Percentiles rank a stretch among this genome's conserved stretches.
Conservation (phyloP, 169 alveolate species). For the Plasmodium inui region DNA sequence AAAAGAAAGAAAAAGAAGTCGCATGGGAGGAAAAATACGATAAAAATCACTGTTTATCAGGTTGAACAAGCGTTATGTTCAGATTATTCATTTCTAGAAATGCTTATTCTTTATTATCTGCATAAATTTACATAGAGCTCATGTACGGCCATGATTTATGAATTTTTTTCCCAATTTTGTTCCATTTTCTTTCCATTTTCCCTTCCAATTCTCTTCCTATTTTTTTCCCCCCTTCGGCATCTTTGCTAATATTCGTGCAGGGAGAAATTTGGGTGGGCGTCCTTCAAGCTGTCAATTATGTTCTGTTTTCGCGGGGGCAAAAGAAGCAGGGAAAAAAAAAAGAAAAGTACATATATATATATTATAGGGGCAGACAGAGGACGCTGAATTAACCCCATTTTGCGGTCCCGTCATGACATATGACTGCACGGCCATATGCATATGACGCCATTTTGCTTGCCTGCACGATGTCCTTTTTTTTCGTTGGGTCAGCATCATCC, state of each 20-base stretch:
- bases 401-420: background rate
- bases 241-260: conserved; percentile 36
- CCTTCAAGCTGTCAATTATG: conserved; percentile 38
- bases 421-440: background rate
- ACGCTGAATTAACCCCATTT: background rate
- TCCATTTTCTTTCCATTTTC: background rate
- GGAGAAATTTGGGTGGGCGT: conserved; percentile 45
- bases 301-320: conserved; percentile 6
- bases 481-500: background rate
- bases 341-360: background rate
- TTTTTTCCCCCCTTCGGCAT: background rate
- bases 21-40: background rate
- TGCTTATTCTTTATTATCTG: background rate
- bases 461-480: conserved; percentile 46
- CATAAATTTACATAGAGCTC: background rate
- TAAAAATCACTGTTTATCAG: background rate
- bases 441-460: conserved; percentile 7
- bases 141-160: background rate
- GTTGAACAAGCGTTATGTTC: background rate
- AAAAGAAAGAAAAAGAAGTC: background rate
- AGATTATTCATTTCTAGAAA: background rate
- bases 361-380: background rate
- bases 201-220: background rate
- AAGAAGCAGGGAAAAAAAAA: conserved; percentile 5
- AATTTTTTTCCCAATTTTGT: background rate